Percentiles rank a stretch among this genome's conserved stretches.
phyloP scores from a whole-genome alignment of 2,329 filamentous ascomycete species.

The Claviceps paspali region DNA sequence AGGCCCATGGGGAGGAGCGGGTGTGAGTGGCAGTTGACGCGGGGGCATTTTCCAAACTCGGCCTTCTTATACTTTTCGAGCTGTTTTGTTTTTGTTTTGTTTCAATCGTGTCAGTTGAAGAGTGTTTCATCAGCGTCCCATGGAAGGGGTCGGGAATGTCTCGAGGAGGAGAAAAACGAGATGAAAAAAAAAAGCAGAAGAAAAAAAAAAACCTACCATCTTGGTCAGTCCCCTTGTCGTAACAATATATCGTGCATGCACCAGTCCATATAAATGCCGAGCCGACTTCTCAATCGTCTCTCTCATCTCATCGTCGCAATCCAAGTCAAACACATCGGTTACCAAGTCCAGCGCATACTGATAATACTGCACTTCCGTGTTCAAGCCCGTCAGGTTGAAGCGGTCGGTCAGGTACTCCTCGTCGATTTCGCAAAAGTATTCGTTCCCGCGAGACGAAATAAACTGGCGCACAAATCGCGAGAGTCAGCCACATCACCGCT shows the following conservation, averaged over 20 bases:
- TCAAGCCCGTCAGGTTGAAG: slow-evolving; percentile 94
- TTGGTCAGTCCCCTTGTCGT: slow-evolving; percentile 87
- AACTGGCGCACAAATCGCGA: slow-evolving; percentile 44
- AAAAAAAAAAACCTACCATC: slow-evolving; percentile 51
- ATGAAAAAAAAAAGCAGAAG: not conserved
- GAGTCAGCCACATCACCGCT: not conserved
- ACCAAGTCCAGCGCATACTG: slow-evolving; percentile 96
- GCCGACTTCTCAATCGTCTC: slow-evolving; percentile 97
- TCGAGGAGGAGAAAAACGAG: too few species aligned
- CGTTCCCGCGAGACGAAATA: slow-evolving; percentile 91
- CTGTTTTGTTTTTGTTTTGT: slow-evolving; percentile 36
- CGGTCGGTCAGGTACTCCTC: slow-evolving; percentile 96
- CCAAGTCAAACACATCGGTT: slow-evolving; percentile 95
- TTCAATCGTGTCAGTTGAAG: not conserved
- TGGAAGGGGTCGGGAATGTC: too few species aligned
- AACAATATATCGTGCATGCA: slow-evolving; percentile 93
- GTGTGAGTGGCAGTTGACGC: slow-evolving; percentile 87
- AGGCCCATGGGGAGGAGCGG: slow-evolving; percentile 90
- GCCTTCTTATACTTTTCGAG: slow-evolving; percentile 98
- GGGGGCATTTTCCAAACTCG: slow-evolving; percentile 95
- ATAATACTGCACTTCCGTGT: slow-evolving; percentile 96
- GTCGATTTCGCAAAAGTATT: slow-evolving; percentile 99
- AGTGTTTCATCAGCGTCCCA: too few species aligned
- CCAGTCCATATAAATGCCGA: slow-evolving; percentile 84
- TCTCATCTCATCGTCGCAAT: slow-evolving; percentile 96